These are phyloP conservation scores for Coelastrella sp. DNA, from an alignment of 139 green algal species.

Conservation along the genomic window DNA sequence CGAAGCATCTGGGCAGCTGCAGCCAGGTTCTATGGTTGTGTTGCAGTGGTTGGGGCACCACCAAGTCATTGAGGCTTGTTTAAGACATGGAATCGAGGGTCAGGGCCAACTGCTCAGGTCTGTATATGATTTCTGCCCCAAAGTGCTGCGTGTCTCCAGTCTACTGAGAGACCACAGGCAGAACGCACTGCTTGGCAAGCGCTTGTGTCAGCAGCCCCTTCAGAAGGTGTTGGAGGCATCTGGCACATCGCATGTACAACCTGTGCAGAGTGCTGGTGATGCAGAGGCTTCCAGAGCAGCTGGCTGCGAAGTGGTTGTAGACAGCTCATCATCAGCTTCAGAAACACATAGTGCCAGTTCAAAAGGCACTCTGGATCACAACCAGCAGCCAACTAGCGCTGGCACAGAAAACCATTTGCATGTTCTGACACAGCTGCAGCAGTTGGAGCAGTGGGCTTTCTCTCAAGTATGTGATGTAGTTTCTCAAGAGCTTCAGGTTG, in stretches of 20 bases:
- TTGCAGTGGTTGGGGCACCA: neutral
- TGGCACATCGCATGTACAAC: neutral
- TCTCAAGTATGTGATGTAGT: neutral
- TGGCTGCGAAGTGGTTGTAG: too few relatives aligned
- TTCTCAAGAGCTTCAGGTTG: neutral
- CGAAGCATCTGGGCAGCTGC: constrained; percentile 3
- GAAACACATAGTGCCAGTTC: too few relatives aligned
- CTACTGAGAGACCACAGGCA: constrained; percentile 22
- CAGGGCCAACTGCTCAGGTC: constrained; percentile 35
- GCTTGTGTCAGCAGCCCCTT: constrained; percentile 27
- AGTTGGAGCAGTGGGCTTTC: constrained; percentile 45
- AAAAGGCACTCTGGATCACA: too few relatives aligned
- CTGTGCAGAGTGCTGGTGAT: too few relatives aligned
- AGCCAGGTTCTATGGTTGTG: neutral
- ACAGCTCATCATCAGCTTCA: neutral
- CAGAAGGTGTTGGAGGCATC: neutral
- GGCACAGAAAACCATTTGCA: neutral
- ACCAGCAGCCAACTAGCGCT: too few relatives aligned
- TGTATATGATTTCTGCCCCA: constrained; percentile 46
- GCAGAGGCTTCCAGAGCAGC: too few relatives aligned
- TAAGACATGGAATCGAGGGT: constrained; percentile 35
- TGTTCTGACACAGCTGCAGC: neutral
- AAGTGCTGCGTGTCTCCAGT: constrained; percentile 34
- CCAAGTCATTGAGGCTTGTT: constrained; percentile 26
- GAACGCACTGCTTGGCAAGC: constrained; percentile 23